A percentile compares a stretch with the other conserved stretches of the same genome.
phyloP scores from a whole-genome alignment of 2,329 filamentous ascomycete species.

The Curvularia lunata region DNA sequence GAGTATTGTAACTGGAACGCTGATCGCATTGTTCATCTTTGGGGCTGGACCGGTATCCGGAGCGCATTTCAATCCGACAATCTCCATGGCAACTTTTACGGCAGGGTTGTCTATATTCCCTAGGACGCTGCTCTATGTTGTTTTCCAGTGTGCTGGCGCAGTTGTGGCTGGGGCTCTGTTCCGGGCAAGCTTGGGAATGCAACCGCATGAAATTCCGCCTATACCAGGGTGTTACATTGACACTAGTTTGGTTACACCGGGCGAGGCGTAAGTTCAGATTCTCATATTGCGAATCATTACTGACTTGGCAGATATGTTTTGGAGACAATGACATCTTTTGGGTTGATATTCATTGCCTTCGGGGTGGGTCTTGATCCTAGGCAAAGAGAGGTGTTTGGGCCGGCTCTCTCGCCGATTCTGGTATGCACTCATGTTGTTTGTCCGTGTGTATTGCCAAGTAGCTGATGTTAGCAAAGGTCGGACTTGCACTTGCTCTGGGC shows the following conservation, averaged over 20 bases:
- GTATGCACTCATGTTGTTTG: conserved; percentile 45
- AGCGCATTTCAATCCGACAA: conserved; percentile 61
- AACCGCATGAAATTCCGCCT: conserved; percentile 17
- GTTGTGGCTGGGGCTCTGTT: conserved; percentile 55
- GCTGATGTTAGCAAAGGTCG: conserved; percentile 25
- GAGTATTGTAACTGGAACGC: conserved; percentile 50
- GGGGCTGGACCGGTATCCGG: conserved; percentile 56
- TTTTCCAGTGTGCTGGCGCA: conserved; percentile 55
- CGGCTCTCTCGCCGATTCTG: conserved; percentile 57
- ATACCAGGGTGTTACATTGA: conserved; percentile 36
- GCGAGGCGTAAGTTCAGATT: conserved; percentile 42
- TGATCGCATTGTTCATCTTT: conserved; percentile 59
- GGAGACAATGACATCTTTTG: conserved; percentile 57
- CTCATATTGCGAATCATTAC: neutral
- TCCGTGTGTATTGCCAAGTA: neutral
- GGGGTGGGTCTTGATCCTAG: conserved; percentile 62
- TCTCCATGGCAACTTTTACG: conserved; percentile 61
- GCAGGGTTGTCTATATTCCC: conserved; percentile 58
- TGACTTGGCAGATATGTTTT: conserved; percentile 49
- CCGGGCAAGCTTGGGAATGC: conserved; percentile 34
- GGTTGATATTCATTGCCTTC: conserved; percentile 58
- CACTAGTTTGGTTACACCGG: conserved; percentile 46
- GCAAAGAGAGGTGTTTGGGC: conserved; percentile 58
- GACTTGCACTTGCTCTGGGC: conserved; percentile 34
- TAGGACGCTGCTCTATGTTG: conserved; percentile 56